These are phyloP conservation scores for Euphorbia pulcherrima DNA, from an alignment of 345 rosid genomes.

Conservation along the genomic window DNA sequence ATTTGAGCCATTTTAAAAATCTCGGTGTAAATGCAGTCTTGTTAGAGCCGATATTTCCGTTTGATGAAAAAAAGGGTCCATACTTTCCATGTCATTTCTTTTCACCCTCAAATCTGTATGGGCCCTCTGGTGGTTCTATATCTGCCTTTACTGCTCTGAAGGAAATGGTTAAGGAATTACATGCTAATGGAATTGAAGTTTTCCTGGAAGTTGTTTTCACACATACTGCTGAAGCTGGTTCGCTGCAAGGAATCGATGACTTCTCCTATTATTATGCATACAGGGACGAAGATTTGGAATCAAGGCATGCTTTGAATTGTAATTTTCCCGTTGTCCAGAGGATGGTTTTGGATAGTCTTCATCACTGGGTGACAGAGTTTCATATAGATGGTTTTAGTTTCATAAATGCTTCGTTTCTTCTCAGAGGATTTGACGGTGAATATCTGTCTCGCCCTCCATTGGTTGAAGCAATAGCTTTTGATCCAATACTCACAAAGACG, in stretches of 20 bases:
- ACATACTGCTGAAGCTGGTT: conserved; percentile 59
- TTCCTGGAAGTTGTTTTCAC: conserved; percentile 82
- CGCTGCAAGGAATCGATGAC: conserved; percentile 73
- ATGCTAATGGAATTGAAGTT: conserved; percentile 71
- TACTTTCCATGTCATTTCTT: conserved; percentile 79
- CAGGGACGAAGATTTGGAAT: conserved; percentile 31
- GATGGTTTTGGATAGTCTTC: conserved; percentile 71
- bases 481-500: conserved; percentile 70
- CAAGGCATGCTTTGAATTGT: conserved; percentile 57
- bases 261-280: conserved; percentile 48
- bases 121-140: conserved; percentile 46
- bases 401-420: conserved; percentile 63
- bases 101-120: conserved; percentile 52
- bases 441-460: conserved; percentile 72
- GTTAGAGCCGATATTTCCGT: conserved; percentile 75
- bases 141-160: conserved; percentile 65
- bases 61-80: conserved; percentile 65
- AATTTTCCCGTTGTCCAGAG: conserved; percentile 69
- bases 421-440: conserved; percentile 69
- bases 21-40: conserved; percentile 83
- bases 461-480: conserved; percentile 84
- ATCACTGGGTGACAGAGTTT: conserved; percentile 77
- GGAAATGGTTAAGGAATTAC: conserved; percentile 84
- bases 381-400: conserved; percentile 89
- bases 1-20: conserved; percentile 56